phyloP scores from a whole-genome alignment of 768 basidiomycete genomes.

The Hortiboletus campestris region DNA sequence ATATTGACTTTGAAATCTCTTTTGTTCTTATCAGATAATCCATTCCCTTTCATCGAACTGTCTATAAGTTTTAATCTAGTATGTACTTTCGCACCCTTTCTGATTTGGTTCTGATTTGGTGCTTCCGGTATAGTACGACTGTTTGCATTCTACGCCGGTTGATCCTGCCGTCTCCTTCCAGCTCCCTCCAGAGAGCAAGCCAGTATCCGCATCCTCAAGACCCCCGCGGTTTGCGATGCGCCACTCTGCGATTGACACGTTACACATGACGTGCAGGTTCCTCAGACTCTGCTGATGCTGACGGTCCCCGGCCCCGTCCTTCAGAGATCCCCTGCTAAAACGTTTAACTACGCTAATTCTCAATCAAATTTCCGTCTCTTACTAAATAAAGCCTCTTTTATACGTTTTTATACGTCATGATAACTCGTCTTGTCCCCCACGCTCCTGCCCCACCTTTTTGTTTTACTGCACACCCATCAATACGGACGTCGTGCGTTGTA shows the following conservation, averaged over 20 bases:
- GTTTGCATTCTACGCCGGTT: background rate
- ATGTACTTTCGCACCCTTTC: background rate
- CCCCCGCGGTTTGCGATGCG: background rate
- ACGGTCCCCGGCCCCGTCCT: constrained; percentile 13
- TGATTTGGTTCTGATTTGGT: too few species aligned
- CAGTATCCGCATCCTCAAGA: background rate
- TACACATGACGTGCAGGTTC: background rate
- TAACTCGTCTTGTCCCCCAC: background rate
- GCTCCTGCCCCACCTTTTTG: constrained; percentile 3
- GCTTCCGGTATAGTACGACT: background rate
- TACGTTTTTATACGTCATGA: constrained; percentile 22
- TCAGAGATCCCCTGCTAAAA: constrained; percentile 26
- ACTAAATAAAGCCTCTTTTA: constrained; percentile 10
- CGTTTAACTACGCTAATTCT: constrained; percentile 33
- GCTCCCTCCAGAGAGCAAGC: background rate
- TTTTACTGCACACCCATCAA: background rate
- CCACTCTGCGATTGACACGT: background rate
- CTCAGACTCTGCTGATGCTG: background rate
- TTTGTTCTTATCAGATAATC: constrained; percentile 18
- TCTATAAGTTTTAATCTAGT: background rate
- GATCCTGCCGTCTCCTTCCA: constrained; percentile 4
- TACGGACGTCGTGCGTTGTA: background rate
- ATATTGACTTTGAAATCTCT: background rate
- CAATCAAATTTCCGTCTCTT: constrained; percentile 25
- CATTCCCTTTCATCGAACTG: background rate